A percentile compares a stretch with the other conserved stretches of the same genome.
These are phyloP conservation scores for Dorcoceras hygrometricum DNA, from an alignment of 257 asterid genomes.

Conservation along the genomic window DNA sequence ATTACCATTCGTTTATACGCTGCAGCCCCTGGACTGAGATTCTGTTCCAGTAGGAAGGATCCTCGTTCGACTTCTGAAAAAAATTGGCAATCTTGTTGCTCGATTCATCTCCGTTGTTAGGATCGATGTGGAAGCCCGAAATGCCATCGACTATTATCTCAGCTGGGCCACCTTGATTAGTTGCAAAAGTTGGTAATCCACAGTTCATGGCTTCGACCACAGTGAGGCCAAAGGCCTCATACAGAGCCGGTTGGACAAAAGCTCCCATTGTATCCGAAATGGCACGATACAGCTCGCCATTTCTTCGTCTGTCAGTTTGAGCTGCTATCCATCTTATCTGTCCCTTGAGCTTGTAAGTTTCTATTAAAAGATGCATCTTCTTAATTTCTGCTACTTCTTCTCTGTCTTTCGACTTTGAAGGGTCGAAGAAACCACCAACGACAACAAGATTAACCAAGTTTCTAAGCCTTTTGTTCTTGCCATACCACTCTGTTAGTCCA, in stretches of 20 bases:
- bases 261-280: constrained; percentile 89
- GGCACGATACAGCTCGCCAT: constrained; percentile 74
- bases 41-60: constrained; percentile 59
- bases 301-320: constrained; percentile 65
- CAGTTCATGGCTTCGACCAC: constrained; percentile 94
- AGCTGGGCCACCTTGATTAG: constrained; percentile 96
- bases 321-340: constrained; percentile 93
- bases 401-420: constrained; percentile 76
- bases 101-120: constrained; percentile 68
- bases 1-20: constrained; percentile 79
- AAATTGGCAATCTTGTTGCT: constrained; percentile 82
- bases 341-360: constrained; percentile 67
- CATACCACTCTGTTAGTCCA: constrained; percentile 88
- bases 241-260: constrained; percentile 85
- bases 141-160: constrained; percentile 82
- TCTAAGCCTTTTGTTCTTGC: constrained; percentile 74
- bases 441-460: constrained; percentile 73
- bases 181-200: constrained; percentile 89
- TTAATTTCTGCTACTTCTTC: constrained; percentile 82
- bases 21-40: constrained; percentile 64
- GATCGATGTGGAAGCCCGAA: constrained; percentile 83
- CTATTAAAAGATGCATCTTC: constrained; percentile 73
- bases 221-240: constrained; percentile 87
- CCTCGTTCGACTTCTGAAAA: constrained; percentile 69
- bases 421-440: constrained; percentile 90